Base-by-base conservation (phyloP, 2,329 filamentous ascomycete species). In the Diaporthe aspalathi region DNA sequence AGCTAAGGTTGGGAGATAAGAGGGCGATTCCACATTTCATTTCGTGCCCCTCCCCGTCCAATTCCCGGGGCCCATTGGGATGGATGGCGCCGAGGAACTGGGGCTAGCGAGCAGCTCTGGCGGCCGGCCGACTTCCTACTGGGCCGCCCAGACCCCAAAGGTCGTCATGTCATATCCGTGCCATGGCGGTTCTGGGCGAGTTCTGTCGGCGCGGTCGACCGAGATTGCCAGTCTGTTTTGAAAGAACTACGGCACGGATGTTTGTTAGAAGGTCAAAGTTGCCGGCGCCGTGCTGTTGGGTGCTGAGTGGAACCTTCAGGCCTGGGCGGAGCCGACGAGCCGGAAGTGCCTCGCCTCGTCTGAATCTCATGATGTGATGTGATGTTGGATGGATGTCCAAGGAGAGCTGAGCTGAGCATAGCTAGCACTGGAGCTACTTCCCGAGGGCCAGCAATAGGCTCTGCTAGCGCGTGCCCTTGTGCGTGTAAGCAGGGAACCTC, bases 11-110 rank as follows among this genome's bases (percentile, higher is more conserved):
- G 53, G 47, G 22, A 50, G 49, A 24, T 9, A 22, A 24, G 40
- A 56, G 40, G 52, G 40, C 24, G 22, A 65, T 65, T 49, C 60
- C 60, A 65, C 60, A 50, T 38, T 65, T 65, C 60, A 65, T 65
- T 27, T 65, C 60, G 45, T 49, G 32, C 32, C 45, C 60, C 60
- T 24, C 52, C 24, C 20, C 60, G 60, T 35, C 60, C 60, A 63
- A 49, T 63, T 35, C 43, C 60, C 60, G 60, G 35, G 29, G 60
- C 60, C 29, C 60, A 50, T 35, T 65, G 60, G 60, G 29, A 65
- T 22, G 43, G 49, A 65, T 65, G 60, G 60, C 60, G 60, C 60
- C 45, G 60, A 50, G 60, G 24, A 24, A 50, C 45, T 65, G 60
- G 45, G 45, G 60, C 60, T 65, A 50, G 60, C 45, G n/a, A 50